Evolutionary conservation across 441 rosid genomes (phyloP).

Genomic region (Erodium chrysanthum): DNA sequence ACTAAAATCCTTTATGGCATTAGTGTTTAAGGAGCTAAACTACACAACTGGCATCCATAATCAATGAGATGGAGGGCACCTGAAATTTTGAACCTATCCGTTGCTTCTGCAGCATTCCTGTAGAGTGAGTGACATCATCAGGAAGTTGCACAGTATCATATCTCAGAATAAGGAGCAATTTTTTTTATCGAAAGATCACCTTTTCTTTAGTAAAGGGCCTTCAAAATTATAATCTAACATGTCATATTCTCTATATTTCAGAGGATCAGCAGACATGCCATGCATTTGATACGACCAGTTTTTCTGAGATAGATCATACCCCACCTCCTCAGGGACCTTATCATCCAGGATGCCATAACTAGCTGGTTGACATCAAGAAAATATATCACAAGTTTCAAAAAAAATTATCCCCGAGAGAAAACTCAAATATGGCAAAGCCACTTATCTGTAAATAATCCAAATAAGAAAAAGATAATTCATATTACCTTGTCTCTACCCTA

Average conservation of each 20-base stretch:
- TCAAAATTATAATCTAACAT: constrained; percentile 30
- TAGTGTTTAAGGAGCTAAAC: constrained; percentile 8
- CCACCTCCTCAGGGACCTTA: constrained; percentile 26
- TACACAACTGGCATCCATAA: neutral
- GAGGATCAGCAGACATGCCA: constrained; percentile 23
- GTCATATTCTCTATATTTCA: constrained; percentile 26
- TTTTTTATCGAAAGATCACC: constrained; percentile 28
- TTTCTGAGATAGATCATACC: constrained; percentile 30
- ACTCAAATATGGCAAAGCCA: neutral
- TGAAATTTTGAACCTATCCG: constrained; percentile 32
- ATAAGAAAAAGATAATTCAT: neutral
- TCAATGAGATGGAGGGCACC: constrained; percentile 33
- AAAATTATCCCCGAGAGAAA: neutral
- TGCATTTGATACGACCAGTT: constrained; percentile 26
- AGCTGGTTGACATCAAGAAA: constrained; percentile 26
- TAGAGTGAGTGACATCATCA: constrained; percentile 23
- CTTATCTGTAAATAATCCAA: neutral
- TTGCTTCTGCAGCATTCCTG: constrained; percentile 39
- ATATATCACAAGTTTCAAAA: neutral
- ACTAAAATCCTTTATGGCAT: neutral
- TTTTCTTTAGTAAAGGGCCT: constrained; percentile 30
- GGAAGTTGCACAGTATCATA: constrained; percentile 12
- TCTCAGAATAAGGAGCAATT: constrained; percentile 16
- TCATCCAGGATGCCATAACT: constrained; percentile 24
- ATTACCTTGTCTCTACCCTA: neutral